phyloP scores from a whole-genome alignment of 805 yeast species.

The Starmera quercuum region DNA sequence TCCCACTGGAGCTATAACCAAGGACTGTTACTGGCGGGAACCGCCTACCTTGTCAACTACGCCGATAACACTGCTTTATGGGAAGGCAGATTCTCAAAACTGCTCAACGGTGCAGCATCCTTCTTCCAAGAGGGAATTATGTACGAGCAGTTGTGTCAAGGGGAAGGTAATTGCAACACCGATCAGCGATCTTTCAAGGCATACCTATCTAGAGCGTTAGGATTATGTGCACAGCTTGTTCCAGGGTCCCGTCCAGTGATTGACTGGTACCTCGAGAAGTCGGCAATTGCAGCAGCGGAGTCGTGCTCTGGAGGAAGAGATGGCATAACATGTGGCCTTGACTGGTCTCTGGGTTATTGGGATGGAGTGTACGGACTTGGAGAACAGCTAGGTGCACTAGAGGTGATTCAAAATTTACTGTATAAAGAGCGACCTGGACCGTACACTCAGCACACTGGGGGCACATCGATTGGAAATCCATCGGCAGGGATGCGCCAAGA shows the following conservation, averaged over 20 bases:
- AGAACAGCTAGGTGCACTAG: conserved; percentile 85
- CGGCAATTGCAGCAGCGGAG: conserved; percentile 68
- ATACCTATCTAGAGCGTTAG: conserved; percentile 66
- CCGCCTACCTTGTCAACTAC: conserved; percentile 71
- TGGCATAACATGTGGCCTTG: conserved; percentile 80
- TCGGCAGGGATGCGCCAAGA: conserved; percentile 46
- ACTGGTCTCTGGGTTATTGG: conserved; percentile 67
- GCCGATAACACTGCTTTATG: conserved; percentile 63
- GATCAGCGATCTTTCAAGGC: conserved; percentile 95
- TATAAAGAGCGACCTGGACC: conserved; percentile 43
- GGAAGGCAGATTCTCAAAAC: conserved; percentile 50
- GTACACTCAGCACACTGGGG: conserved; percentile 56
- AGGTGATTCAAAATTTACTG: conserved; percentile 39
- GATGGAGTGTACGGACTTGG: conserved; percentile 80
- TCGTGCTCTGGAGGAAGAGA: conserved; percentile 86
- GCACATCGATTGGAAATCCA: conserved; percentile 58
- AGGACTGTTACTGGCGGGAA: conserved; percentile 71
- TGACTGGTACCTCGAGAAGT: conserved; percentile 29
- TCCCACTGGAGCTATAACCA: conserved; percentile 85
- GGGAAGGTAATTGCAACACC: conserved; percentile 51
- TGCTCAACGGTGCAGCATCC: conserved; percentile 46
- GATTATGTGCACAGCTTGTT: conserved; percentile 62
- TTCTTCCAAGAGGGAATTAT: conserved; percentile 52
- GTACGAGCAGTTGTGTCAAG: conserved; percentile 84
- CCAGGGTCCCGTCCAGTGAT: conserved; percentile 38